A percentile compares a stretch with the other conserved stretches of the same genome.
Conservation (phyloP, 352 stramenopile genomes). For the Phytopythium chamaehyphon region DNA sequence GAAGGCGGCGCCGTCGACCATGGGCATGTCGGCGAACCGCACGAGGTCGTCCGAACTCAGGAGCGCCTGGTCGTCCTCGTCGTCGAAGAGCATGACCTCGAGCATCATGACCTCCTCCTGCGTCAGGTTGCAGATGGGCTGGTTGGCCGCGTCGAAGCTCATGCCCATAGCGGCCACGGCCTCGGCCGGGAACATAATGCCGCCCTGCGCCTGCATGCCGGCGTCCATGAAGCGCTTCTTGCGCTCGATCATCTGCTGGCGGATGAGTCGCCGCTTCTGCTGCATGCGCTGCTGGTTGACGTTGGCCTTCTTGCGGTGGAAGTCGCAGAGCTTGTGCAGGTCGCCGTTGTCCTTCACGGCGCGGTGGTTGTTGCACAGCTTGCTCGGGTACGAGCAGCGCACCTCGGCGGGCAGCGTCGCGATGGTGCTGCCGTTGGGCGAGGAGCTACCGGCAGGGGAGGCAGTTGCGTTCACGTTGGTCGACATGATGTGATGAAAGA, state of each 20-base stretch:
- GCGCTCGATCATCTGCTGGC: constrained; percentile 44
- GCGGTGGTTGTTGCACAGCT: constrained; percentile 40
- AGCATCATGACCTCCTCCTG: constrained; percentile 42
- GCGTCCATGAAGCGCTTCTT: constrained; percentile 48
- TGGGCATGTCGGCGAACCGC: background rate
- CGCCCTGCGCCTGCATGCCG: constrained; percentile 14
- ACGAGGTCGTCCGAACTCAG: constrained; percentile 9
- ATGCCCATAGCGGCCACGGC: constrained; percentile 10
- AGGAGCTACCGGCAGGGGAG: background rate
- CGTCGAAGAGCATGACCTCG: constrained; percentile 37
- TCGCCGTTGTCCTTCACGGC: constrained; percentile 43
- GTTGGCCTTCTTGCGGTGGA: constrained; percentile 46
- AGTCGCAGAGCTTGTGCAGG: constrained; percentile 54
- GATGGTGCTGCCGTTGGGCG: constrained; percentile 9
- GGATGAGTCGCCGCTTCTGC: constrained; percentile 34
- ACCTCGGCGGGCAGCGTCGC: constrained; percentile 39
- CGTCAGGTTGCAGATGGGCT: constrained; percentile 40
- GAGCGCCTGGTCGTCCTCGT: constrained; percentile 28
- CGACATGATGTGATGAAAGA: constrained; percentile 9
- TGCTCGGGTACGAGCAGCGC: constrained; percentile 49
- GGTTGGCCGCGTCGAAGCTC: constrained; percentile 22
- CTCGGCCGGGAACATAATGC: constrained; percentile 5
- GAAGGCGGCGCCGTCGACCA: background rate
- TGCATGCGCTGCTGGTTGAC: constrained; percentile 29
- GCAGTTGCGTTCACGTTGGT: constrained; percentile 8